Evolutionary conservation across 352 stramenopile genomes (phyloP), one percentile per base, ranked within the genome.

Genomic region (Aphanomyces euteiches): DNA sequence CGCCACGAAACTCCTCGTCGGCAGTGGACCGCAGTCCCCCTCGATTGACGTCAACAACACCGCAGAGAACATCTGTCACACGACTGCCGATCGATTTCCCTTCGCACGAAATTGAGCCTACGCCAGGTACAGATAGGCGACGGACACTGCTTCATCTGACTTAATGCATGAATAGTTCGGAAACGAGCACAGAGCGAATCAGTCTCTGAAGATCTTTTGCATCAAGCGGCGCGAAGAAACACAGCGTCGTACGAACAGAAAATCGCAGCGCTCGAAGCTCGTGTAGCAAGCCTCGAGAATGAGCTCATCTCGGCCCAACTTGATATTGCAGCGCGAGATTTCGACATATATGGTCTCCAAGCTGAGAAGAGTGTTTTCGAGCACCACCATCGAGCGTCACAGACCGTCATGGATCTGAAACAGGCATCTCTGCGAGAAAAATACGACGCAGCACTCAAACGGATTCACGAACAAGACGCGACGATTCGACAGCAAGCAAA

Each of bases 311-410:
- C 64, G 10, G 28, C 53, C 12, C 28, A 56, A 19, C 15, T 54
- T 12, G 64, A 70, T 39, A 8, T 70, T 10, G 64, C 64, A 7
- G 47, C 61, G 40, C 53, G 56, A 47, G 64, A 70, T 28, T 70
- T 70, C n/a, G 47, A 70, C 4, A 6, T 70, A 4, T 5, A 63
- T 7, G 64, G 64, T 37, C n/a, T 70, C 37, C 53, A 70, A 10
- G 17, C 47, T n/a, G 64, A 70, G 17, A 61, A 61, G 21, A 13
- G 28, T 17, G 36, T 43, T n/a, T 19, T 70, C 40, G 43, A 47
- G 38, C 47, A 34, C 6, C 37, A 61, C n/a, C 50, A 61, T 15
- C 34, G 28, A 4, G 7, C 45, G n/a, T 4, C 37, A 0, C 34
- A 28, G 40, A 8, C 17, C 36, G 53, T 61, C 19, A 17, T 34